Evolutionary conservation across 129 eudicot genomes (phyloP).

Genomic region (Centrapalus pauciflorus): DNA sequence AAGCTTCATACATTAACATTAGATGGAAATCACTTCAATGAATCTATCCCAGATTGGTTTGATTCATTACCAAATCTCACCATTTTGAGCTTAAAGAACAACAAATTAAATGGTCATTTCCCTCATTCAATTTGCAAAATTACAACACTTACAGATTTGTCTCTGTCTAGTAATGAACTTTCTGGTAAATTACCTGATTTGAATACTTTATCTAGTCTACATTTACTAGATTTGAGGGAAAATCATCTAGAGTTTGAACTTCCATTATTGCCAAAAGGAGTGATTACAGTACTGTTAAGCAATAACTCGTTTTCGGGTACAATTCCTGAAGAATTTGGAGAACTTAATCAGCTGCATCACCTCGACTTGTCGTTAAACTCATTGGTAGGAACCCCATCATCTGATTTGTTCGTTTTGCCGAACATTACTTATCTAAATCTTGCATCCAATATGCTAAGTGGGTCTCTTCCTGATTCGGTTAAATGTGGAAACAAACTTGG

Average conservation of each 20-base stretch:
- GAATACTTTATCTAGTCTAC: slow-evolving; percentile 44
- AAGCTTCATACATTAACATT: slow-evolving; percentile 57
- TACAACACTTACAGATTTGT: slow-evolving; percentile 40
- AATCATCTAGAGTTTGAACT: slow-evolving; percentile 57
- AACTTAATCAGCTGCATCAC: slow-evolving; percentile 52
- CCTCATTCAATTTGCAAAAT: slow-evolving; percentile 56
- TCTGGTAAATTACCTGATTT: slow-evolving; percentile 73
- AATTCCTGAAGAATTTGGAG: slow-evolving; percentile 44
- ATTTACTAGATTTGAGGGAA: slow-evolving; percentile 67
- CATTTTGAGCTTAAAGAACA: slow-evolving; percentile 68
- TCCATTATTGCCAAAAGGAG: slow-evolving; percentile 55
- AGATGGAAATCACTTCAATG: slow-evolving; percentile 77
- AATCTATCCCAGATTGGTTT: slow-evolving; percentile 65
- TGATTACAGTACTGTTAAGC: slow-evolving; percentile 58
- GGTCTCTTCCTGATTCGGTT: slow-evolving; percentile 52
- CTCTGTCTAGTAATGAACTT: slow-evolving; percentile 55
- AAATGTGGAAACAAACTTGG: slow-evolving; percentile 67
- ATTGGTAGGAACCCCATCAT: slow-evolving; percentile 52
- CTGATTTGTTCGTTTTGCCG: slow-evolving; percentile 50
- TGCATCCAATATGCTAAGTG: slow-evolving; percentile 61
- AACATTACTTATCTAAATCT: slow-evolving; percentile 67
- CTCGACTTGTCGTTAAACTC: slow-evolving; percentile 70
- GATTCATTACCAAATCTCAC: slow-evolving; percentile 60
- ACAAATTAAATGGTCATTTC: slow-evolving; percentile 60
- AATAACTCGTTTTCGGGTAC: slow-evolving; percentile 59